A percentile compares a stretch with the other conserved stretches of the same genome.
Evolutionary conservation across 192 early-diverging fungal genomes (phyloP).

Genomic region (Linnemannia hyalina): DNA sequence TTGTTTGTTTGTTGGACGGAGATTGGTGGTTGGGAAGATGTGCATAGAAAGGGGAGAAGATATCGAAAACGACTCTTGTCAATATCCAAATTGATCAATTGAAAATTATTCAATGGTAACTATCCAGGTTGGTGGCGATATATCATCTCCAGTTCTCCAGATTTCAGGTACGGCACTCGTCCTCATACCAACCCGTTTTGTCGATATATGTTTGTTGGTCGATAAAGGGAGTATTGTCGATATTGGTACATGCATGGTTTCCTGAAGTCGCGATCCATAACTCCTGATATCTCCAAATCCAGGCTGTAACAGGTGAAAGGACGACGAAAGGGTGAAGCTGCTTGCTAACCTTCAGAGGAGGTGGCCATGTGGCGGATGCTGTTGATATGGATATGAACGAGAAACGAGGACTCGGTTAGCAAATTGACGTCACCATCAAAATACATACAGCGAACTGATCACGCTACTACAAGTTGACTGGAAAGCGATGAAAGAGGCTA

Average conservation of each 20-base stretch:
- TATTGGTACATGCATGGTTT: not conserved
- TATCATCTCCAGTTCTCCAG: not conserved
- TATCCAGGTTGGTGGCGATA: not conserved
- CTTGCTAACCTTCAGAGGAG: conserved; percentile 53
- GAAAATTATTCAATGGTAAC: not conserved
- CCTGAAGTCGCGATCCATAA: not conserved
- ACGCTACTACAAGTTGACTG: not conserved
- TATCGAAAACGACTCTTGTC: not conserved
- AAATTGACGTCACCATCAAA: conserved; percentile 9
- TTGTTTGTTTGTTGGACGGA: not conserved
- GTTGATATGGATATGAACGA: not conserved
- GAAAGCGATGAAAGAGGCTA: not conserved
- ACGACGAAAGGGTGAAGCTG: not conserved
- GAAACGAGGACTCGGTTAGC: not conserved
- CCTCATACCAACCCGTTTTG: no score
- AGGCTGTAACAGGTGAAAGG: not conserved
- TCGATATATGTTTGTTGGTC: no score
- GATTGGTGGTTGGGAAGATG: not conserved
- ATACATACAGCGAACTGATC: not conserved
- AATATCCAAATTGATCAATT: not conserved
- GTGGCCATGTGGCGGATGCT: conserved; percentile 59
- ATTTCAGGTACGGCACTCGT: no score
- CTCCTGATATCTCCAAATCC: not conserved
- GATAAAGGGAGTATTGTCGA: not conserved
- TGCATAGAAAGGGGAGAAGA: not conserved